Percentiles rank a stretch among this genome's conserved stretches.
These are phyloP conservation scores for Fusarium sp. DNA, from an alignment of 2,329 filamentous ascomycete genomes.

Conservation along the genomic window DNA sequence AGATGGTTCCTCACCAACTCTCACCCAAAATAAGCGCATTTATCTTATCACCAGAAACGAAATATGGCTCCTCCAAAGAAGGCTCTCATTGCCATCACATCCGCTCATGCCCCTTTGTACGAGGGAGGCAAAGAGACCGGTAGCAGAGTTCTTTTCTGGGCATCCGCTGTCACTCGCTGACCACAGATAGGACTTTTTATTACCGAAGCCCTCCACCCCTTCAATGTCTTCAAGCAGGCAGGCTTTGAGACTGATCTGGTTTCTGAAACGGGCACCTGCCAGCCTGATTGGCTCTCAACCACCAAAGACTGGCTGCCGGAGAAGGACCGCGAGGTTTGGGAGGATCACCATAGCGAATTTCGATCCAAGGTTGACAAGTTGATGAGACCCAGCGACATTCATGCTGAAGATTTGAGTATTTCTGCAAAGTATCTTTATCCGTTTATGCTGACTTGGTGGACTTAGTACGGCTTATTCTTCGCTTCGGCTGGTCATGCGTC, in stretches of 20 bases:
- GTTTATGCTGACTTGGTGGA: not conserved
- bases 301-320: not conserved
- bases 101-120: conserved; percentile 20
- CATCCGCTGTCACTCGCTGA: not conserved
- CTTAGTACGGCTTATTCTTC: conserved; percentile 33
- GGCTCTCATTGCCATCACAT: conserved; percentile 26
- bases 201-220: not conserved
- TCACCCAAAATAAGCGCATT: not conserved
- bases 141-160: not conserved
- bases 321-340: conserved; percentile 45
- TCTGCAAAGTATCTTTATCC: too few relatives aligned
- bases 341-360: conserved; percentile 56
- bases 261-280: not conserved
- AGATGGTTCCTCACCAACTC: not conserved
- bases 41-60: not conserved
- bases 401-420: conserved; percentile 23
- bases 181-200: not conserved
- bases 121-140: conserved; percentile 17
- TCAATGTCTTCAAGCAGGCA: not conserved
- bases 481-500: conserved; percentile 10
- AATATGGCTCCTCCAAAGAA: conserved; percentile 20
- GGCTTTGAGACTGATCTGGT: not conserved
- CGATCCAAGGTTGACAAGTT: conserved; percentile 58
- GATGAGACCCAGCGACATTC: conserved; percentile 48
- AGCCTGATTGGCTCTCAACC: not conserved